A percentile compares a stretch with the other conserved stretches of the same genome.
phyloP scores from a whole-genome alignment of 2,329 filamentous ascomycete genomes.

The Paracoccidioides lutzii region DNA sequence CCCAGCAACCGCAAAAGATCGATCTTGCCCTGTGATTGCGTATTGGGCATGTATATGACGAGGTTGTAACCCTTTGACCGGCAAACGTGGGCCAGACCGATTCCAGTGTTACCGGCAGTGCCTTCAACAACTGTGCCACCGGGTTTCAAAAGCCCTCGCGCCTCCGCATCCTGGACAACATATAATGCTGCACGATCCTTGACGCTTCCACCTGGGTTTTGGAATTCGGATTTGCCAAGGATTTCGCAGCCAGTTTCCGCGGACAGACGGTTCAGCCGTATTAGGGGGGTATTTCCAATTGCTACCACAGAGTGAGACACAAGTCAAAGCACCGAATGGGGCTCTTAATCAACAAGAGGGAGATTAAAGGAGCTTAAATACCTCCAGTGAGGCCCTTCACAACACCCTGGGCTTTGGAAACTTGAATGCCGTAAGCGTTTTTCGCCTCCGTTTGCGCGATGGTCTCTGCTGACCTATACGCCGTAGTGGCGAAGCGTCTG shows the following conservation, averaged over 20 bases:
- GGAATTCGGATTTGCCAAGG: constrained; percentile 95
- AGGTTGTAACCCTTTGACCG: constrained; percentile 82
- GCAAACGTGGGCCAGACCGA: constrained; percentile 93
- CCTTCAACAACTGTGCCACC: constrained; percentile 95
- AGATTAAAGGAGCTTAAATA: constrained; percentile 28
- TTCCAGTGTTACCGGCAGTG: constrained; percentile 94
- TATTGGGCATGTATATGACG: constrained; percentile 99
- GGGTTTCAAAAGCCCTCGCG: constrained; percentile 64
- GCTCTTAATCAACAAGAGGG: not conserved
- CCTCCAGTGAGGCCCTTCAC: constrained; percentile 70
- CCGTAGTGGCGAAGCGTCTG: constrained; percentile 54
- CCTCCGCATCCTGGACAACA: constrained; percentile 87
- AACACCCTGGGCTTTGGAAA: constrained; percentile 68
- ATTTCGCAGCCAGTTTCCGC: constrained; percentile 86
- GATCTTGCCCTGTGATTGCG: constrained; percentile 95
- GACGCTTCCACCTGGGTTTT: constrained; percentile 91
- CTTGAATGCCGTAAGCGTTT: constrained; percentile 51
- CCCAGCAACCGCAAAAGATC: constrained; percentile 82
- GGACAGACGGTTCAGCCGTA: constrained; percentile 77
- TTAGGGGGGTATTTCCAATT: constrained; percentile 93
- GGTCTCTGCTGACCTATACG: constrained; percentile 40
- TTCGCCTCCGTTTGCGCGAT: constrained; percentile 35
- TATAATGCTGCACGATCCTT: constrained; percentile 94
- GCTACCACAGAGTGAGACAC: constrained; percentile 39
- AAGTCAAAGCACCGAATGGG: not conserved